A percentile compares a stretch with the other conserved stretches of the same genome.
These are phyloP conservation scores for Pestalotiopsis sp. DNA, from an alignment of 2,329 filamentous ascomycete genomes.

Conservation along the genomic window DNA sequence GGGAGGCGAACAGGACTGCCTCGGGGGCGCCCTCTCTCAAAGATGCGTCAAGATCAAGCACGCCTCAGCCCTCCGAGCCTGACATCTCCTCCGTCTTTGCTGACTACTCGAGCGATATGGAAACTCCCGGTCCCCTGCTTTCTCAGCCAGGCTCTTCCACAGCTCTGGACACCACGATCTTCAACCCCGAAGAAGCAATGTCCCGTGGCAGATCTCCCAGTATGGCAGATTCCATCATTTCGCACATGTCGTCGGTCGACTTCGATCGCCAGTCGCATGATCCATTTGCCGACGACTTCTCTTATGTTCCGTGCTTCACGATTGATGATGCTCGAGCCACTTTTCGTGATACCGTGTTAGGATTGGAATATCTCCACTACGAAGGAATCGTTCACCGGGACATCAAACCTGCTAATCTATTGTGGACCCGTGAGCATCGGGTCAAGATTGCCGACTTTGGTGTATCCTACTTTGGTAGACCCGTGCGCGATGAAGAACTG, in stretches of 20 bases:
- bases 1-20: slow-evolving; percentile 47
- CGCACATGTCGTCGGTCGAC: slow-evolving; percentile 69
- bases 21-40: slow-evolving; percentile 51
- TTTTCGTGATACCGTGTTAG: slow-evolving; percentile 91
- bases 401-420: slow-evolving; percentile 87
- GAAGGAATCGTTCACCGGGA: slow-evolving; percentile 84
- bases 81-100: slow-evolving; percentile 33
- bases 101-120: slow-evolving; percentile 53
- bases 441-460: slow-evolving; percentile 99
- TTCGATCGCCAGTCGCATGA: slow-evolving; percentile 61
- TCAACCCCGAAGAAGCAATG: slow-evolving; percentile 55
- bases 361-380: slow-evolving; percentile 90
- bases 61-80: slow-evolving; percentile 35
- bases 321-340: slow-evolving; percentile 79
- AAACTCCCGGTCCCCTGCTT: slow-evolving; percentile 54
- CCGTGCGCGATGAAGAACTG: slow-evolving; percentile 79
- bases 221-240: slow-evolving; percentile 75
- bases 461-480: slow-evolving; percentile 93
- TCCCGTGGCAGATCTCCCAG: slow-evolving; percentile 75
- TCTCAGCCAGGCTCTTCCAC: slow-evolving; percentile 55
- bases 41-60: slow-evolving; percentile 39
- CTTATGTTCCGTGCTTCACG: slow-evolving; percentile 92
- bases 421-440: slow-evolving; percentile 81
- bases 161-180: slow-evolving; percentile 79
- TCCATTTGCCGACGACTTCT: slow-evolving; percentile 81